Evolutionary conservation across 495 filamentous ascomycete genomes (phyloP).

Genomic region (Aspergillus ellipticus): DNA sequence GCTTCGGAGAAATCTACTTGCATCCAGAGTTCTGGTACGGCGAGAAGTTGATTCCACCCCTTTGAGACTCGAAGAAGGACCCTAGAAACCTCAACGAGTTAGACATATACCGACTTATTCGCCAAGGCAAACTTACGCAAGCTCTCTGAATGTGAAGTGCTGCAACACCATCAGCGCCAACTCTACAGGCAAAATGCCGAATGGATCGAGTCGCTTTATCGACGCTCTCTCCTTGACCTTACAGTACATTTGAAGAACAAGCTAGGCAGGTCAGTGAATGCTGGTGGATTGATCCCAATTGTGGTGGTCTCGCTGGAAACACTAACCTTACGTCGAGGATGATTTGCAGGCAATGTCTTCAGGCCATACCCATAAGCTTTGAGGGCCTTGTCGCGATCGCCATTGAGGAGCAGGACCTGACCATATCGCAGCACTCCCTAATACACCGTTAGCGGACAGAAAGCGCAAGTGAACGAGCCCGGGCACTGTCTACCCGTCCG

Average conservation of each 20-base stretch:
- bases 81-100: slow-evolving; percentile 19
- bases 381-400: slow-evolving; percentile 49
- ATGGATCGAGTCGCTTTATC: slow-evolving; percentile 39
- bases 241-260: slow-evolving; percentile 41
- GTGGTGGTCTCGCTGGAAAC: too few relatives aligned
- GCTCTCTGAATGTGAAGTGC: slow-evolving; percentile 44
- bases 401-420: slow-evolving; percentile 55
- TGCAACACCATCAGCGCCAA: slow-evolving; percentile 42
- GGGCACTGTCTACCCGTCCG: slow-evolving; percentile 36
- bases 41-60: slow-evolving; percentile 47
- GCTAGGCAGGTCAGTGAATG: slow-evolving; percentile 21
- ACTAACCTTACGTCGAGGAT: slow-evolving; percentile 45
- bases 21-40: slow-evolving; percentile 44
- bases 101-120: not conserved
- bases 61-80: slow-evolving; percentile 51
- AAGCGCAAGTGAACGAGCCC: not conserved
- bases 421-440: slow-evolving; percentile 65
- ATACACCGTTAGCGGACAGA: not conserved
- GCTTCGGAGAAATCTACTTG: slow-evolving; percentile 48
- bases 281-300: not conserved
- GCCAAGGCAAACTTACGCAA: slow-evolving; percentile 36
- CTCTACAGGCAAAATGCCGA: slow-evolving; percentile 47
- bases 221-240: slow-evolving; percentile 37
- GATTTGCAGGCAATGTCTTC: slow-evolving; percentile 39
- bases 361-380: slow-evolving; percentile 61